Evolutionary conservation across 2,329 filamentous ascomycete species (phyloP).

Genomic region (Colletotrichum sansevieriae): DNA sequence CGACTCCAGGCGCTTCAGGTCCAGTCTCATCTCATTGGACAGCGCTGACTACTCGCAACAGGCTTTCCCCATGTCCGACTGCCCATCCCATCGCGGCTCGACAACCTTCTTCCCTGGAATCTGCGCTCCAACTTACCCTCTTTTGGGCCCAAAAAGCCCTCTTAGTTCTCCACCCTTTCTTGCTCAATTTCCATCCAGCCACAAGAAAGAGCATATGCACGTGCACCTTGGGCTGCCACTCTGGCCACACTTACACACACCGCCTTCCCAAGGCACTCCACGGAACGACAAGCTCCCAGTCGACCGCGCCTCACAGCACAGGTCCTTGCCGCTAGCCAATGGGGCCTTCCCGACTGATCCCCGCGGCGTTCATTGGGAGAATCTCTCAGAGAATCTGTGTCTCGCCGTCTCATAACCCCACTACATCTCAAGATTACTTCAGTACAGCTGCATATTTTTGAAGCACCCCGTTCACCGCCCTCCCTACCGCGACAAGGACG

Average conservation of each 20-base stretch:
- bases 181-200: no score
- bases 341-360: no score
- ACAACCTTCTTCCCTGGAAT: constrained; percentile 28
- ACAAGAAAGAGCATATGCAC: background rate
- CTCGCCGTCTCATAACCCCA: no score
- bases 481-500: constrained; percentile 2
- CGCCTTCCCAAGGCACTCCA: background rate
- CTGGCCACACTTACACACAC: background rate
- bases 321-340: no score
- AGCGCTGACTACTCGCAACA: background rate
- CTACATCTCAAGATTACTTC: no score
- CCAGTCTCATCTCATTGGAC: constrained; percentile 14
- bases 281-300: no score
- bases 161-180: background rate
- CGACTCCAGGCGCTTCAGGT: background rate
- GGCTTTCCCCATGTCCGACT: constrained; percentile 21
- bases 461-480: background rate
- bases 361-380: no score
- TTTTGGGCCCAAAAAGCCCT: constrained; percentile 9
- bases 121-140: constrained; percentile 13
- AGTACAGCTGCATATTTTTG: no score
- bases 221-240: background rate
- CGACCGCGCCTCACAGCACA: no score
- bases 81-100: constrained; percentile 21
- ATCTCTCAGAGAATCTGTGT: no score